phyloP scores from a whole-genome alignment of 306 rosid genomes.

The Ammopiptanthus mongolicus region DNA sequence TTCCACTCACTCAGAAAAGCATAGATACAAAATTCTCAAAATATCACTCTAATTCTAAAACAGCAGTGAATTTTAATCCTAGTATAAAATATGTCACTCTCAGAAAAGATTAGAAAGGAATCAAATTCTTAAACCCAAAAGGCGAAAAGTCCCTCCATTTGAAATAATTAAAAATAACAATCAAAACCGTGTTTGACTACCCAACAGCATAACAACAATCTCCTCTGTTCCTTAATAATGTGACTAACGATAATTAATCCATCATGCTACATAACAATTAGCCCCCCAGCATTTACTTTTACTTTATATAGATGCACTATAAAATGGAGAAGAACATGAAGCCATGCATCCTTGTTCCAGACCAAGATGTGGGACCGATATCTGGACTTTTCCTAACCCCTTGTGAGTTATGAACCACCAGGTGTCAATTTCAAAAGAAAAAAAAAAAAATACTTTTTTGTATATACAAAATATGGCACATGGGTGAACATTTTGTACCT shows the following conservation, averaged over 20 bases:
- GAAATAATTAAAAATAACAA: slow-evolving; percentile 7
- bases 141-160: background rate
- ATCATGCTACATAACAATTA: background rate
- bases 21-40: slow-evolving; percentile 6
- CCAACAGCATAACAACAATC: background rate
- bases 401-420: background rate
- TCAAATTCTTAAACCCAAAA: slow-evolving; percentile 20
- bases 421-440: background rate
- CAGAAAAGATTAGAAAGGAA: slow-evolving; percentile 12
- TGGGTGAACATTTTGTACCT: background rate
- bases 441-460: no score
- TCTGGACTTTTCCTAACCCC: background rate
- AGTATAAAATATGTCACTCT: slow-evolving; percentile 15
- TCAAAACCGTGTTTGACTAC: slow-evolving; percentile 17
- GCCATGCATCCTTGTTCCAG: background rate
- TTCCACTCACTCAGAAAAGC: background rate
- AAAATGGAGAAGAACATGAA: slow-evolving; percentile 4
- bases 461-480: background rate
- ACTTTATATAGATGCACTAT: background rate
- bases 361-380: slow-evolving; percentile 12
- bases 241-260: background rate
- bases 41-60: background rate
- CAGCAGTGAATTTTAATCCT: background rate
- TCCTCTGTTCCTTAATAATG: background rate
- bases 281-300: slow-evolving; percentile 4